Conservation (phyloP, 768 basidiomycete species). For the Floccularia luteovirens region DNA sequence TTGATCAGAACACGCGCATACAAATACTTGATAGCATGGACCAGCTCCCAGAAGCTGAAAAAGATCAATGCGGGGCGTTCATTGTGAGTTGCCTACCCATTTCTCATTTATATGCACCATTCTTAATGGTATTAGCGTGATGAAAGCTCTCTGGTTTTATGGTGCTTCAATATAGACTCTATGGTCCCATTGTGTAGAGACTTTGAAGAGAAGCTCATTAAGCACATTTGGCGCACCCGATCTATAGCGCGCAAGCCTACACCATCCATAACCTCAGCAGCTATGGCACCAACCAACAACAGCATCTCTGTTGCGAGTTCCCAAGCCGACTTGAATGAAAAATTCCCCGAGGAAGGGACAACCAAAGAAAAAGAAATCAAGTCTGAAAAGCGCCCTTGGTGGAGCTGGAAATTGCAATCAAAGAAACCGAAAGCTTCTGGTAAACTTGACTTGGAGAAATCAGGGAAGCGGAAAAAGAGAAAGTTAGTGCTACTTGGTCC, state of each 20-base stretch:
- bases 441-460: slow-evolving; percentile 31
- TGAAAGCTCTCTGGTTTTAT: slow-evolving; percentile 74
- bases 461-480: slow-evolving; percentile 23
- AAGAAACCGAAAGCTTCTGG: slow-evolving; percentile 11
- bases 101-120: not conserved
- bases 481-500: slow-evolving; percentile 58
- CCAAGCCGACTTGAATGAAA: slow-evolving; percentile 27
- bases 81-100: slow-evolving; percentile 30
- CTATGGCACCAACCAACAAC: slow-evolving; percentile 3
- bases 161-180: slow-evolving; percentile 63
- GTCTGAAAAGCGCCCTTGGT: slow-evolving; percentile 23
- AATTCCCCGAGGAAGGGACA: not conserved
- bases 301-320: slow-evolving; percentile 6
- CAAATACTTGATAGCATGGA: slow-evolving; percentile 70
- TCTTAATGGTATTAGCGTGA: slow-evolving; percentile 33
- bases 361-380: slow-evolving; percentile 9
- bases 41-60: slow-evolving; percentile 68
- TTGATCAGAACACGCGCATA: slow-evolving; percentile 78
- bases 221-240: slow-evolving; percentile 67
- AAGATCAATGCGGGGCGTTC: slow-evolving; percentile 86
- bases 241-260: slow-evolving; percentile 13
- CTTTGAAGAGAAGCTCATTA: slow-evolving; percentile 74
- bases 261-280: slow-evolving; percentile 3
- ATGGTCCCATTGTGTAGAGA: slow-evolving; percentile 68
- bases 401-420: slow-evolving; percentile 39